These are phyloP conservation scores for Arabis alpina DNA, from an alignment of 345 rosid species.

Conservation along the genomic window DNA sequence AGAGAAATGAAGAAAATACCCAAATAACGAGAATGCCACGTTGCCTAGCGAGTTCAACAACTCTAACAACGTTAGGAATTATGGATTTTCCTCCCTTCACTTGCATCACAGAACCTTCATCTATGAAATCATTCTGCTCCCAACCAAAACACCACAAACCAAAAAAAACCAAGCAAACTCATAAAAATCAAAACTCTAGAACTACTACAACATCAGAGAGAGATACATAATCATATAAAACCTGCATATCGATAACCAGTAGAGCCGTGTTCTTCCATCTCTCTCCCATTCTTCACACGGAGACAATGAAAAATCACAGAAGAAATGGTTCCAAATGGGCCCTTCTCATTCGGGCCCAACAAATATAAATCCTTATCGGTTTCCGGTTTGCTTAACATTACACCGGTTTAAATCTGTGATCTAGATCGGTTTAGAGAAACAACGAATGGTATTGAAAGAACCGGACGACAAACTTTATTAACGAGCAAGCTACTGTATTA, in stretches of 20 bases:
- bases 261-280: slow-evolving; percentile 76
- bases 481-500: too few species aligned
- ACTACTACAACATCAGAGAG: too few species aligned
- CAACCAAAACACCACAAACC: too few species aligned
- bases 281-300: slow-evolving; percentile 52
- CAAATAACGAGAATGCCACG: slow-evolving; percentile 77
- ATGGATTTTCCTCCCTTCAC: slow-evolving; percentile 75
- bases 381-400: too few species aligned
- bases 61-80: slow-evolving; percentile 66
- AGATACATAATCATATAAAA: slow-evolving; percentile 31
- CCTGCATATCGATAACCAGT: slow-evolving; percentile 97
- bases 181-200: neutral
- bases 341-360: too few species aligned
- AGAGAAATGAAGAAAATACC: slow-evolving; percentile 49
- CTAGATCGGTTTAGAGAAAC: too few species aligned
- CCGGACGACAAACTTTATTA: too few species aligned
- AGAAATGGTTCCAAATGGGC: too few species aligned
- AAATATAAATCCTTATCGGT: too few species aligned
- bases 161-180: neutral
- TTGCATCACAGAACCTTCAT: slow-evolving; percentile 50
- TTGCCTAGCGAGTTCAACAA: slow-evolving; percentile 73
- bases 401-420: too few species aligned
- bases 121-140: slow-evolving; percentile 68
- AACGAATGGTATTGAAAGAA: too few species aligned
- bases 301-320: too few species aligned